phyloP scores from a whole-genome alignment of 2,329 filamentous ascomycete species.

The Penicillium sp. region DNA sequence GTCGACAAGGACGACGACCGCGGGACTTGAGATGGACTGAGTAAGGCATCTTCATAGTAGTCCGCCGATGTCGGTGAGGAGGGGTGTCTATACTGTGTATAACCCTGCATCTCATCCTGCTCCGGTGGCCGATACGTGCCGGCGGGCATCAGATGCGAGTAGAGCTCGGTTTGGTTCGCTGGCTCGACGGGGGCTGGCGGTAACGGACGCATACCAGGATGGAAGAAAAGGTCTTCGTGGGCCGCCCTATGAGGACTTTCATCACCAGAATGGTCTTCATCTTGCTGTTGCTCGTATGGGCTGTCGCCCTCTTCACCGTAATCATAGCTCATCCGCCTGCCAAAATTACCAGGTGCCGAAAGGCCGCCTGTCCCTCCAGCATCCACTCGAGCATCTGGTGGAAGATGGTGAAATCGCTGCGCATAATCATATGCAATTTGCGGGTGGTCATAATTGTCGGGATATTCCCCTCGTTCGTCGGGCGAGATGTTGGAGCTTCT shows the following conservation, averaged over 20 bases:
- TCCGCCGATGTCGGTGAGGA: constrained; percentile 52
- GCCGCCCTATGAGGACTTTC: constrained; percentile 73
- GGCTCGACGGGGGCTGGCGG: constrained; percentile 66
- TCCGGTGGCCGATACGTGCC: constrained; percentile 63
- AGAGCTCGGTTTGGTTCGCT: constrained; percentile 49
- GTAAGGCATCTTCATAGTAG: constrained; percentile 53
- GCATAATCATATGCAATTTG: constrained; percentile 55
- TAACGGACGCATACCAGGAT: constrained; percentile 74
- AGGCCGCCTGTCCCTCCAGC: constrained; percentile 89
- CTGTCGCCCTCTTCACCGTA: constrained; percentile 84
- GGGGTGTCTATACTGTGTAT: constrained; percentile 43
- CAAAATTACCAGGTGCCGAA: constrained; percentile 68
- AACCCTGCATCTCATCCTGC: constrained; percentile 43
- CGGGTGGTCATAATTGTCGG: constrained; percentile 42
- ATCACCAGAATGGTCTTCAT: constrained; percentile 53
- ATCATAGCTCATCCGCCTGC: constrained; percentile 81
- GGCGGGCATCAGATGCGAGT: constrained; percentile 55
- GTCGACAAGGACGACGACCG: constrained; percentile 82
- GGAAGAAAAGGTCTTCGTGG: constrained; percentile 90
- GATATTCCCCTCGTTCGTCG: constrained; percentile 31
- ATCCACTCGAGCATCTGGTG: constrained; percentile 73
- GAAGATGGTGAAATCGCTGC: constrained; percentile 62
- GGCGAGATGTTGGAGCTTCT: constrained; percentile 31
- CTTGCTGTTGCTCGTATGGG: constrained; percentile 60
- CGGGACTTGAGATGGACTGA: constrained; percentile 57